These are phyloP conservation scores for Colletotrichum abscissum DNA, from an alignment of 2,329 filamentous ascomycete genomes.

Conservation along the genomic window DNA sequence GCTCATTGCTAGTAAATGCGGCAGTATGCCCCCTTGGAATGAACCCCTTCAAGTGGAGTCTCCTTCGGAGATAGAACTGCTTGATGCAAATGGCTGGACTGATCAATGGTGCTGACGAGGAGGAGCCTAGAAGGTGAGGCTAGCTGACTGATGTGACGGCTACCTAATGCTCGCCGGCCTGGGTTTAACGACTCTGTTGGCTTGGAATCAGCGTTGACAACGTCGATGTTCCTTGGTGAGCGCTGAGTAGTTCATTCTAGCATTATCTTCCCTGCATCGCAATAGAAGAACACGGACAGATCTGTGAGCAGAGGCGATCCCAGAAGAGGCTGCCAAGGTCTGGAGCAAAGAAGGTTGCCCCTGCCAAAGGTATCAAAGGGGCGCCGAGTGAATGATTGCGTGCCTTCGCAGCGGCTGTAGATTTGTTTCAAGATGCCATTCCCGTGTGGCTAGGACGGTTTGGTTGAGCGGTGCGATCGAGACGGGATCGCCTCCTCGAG, in stretches of 20 bases:
- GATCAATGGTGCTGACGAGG: not conserved
- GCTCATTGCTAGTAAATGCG: constrained; percentile 3
- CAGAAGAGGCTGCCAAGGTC: constrained; percentile 13
- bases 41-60: constrained; percentile 14
- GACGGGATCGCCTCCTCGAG: constrained; percentile 20
- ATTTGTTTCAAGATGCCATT: constrained; percentile 29
- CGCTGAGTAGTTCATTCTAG: constrained; percentile 18
- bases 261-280: constrained; percentile 4
- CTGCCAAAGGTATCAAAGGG: not conserved
- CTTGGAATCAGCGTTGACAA: not conserved
- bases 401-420: constrained; percentile 14
- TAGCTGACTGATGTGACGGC: constrained; percentile 1
- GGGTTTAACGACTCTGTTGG: not conserved
- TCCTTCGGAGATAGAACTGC: constrained; percentile 1
- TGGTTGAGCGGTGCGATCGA: constrained; percentile 19
- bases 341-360: constrained; percentile 11
- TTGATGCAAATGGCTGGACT: not conserved
- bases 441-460: constrained; percentile 21
- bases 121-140: not conserved
- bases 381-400: constrained; percentile 1
- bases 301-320: constrained; percentile 27
- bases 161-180: constrained; percentile 1
- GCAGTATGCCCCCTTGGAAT: constrained; percentile 10
- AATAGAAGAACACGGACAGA: constrained; percentile 29
- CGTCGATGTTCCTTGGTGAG: constrained; percentile 14